Percentiles rank a stretch among this genome's conserved stretches.
Evolutionary conservation across 2,329 filamentous ascomycete species (phyloP).

Genomic region (Penicillium rolfsii): DNA sequence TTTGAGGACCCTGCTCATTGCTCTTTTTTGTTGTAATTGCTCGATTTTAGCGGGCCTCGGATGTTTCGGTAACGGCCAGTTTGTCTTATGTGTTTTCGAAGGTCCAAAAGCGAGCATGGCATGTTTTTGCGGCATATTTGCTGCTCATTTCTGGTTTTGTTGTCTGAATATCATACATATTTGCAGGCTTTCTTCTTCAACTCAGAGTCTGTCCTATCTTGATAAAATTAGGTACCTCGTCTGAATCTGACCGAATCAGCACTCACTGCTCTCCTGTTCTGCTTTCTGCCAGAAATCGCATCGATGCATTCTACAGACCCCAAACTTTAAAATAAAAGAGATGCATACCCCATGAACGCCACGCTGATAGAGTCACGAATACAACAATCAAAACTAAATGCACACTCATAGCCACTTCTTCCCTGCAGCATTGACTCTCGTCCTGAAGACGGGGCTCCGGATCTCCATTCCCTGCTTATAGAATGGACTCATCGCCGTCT

Average conservation of each 20-base stretch:
- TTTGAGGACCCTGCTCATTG: constrained; percentile 1
- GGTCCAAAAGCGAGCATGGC: not conserved
- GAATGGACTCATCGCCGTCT: constrained; percentile 96
- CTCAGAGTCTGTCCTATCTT: not conserved
- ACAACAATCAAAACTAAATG: constrained; percentile 2
- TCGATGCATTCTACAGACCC: not conserved
- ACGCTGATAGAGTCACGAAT: constrained; percentile 22
- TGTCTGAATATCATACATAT: constrained; percentile 18
- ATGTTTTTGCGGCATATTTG: constrained; percentile 9
- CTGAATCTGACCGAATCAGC: too few species aligned
- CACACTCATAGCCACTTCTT: constrained; percentile 79
- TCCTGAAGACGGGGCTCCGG: constrained; percentile 81
- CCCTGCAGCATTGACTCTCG: constrained; percentile 80
- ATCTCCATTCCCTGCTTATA: constrained; percentile 85
- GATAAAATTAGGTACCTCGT: not conserved
- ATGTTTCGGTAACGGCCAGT: not conserved
- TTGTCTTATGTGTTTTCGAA: constrained; percentile 3
- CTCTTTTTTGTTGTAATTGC: constrained; percentile 2
- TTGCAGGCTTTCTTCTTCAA: not conserved
- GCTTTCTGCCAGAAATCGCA: not conserved
- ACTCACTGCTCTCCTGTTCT: not conserved
- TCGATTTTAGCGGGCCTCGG: constrained; percentile 14
- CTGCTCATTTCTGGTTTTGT: not conserved
- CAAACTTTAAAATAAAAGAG: not conserved
- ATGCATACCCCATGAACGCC: constrained; percentile 28